Percentiles rank a stretch among this genome's conserved stretches.
Evolutionary conservation across 2,329 filamentous ascomycete genomes (phyloP).

Genomic region (Shiraia sp.): DNA sequence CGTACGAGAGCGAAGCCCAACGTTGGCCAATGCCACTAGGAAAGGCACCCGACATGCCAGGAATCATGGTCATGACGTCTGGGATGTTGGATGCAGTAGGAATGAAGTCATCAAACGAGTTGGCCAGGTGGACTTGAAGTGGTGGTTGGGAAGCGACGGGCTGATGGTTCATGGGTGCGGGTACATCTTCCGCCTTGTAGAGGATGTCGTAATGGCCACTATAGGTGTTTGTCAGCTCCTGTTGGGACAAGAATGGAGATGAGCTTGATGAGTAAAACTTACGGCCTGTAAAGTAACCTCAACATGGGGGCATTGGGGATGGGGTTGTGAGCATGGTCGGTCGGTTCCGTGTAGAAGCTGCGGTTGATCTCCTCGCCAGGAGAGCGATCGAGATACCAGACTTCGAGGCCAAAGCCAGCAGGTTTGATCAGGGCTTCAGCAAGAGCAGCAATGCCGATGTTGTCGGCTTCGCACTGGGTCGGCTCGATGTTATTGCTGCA

Average conservation of each 20-base stretch:
- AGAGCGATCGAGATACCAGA: conserved; percentile 89
- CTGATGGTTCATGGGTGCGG: conserved; percentile 31
- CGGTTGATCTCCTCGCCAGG: conserved; percentile 73
- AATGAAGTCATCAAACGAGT: conserved; percentile 47
- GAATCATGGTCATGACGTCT: conserved; percentile 48
- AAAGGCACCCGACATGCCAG: conserved; percentile 46
- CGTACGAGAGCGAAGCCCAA: conserved; percentile 42
- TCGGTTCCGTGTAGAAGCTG: conserved; percentile 64
- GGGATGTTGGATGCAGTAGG: conserved; percentile 38
- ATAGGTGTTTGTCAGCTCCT: conserved; percentile 13
- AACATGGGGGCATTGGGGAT: conserved; percentile 63
- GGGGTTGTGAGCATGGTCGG: conserved; percentile 49
- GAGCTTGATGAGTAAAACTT: conserved; percentile 33
- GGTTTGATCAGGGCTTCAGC: conserved; percentile 79
- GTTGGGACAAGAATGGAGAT: conserved; percentile 6
- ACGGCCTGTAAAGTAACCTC: conserved; percentile 69
- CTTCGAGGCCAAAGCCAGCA: conserved; percentile 77
- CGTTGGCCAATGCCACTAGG: conserved; percentile 39
- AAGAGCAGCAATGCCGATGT: conserved; percentile 79
- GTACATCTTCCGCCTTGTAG: conserved; percentile 68
- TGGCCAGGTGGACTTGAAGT: conserved; percentile 42
- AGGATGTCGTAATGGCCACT: conserved; percentile 92
- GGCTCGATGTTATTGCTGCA: conserved; percentile 73
- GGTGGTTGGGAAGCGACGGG: conserved; percentile 32
- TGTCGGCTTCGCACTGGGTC: conserved; percentile 81